A percentile compares a stretch with the other conserved stretches of the same genome.
Conservation (phyloP, 1,284 basidiomycete species). For the Naganishia liquefaciens region DNA sequence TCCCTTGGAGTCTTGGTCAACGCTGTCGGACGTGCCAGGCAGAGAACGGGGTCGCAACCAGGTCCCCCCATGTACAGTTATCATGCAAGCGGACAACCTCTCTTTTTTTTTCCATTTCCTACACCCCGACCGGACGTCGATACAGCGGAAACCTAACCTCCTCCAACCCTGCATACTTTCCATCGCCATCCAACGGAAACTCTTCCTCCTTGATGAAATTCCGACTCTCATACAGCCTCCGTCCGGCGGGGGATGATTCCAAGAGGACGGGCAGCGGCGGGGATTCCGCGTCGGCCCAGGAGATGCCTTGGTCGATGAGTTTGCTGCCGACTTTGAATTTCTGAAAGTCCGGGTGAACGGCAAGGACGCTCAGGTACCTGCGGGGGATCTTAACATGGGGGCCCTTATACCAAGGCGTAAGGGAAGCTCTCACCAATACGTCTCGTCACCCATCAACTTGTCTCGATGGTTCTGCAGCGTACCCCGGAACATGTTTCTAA, state of each 20-base stretch:
- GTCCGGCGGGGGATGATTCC: constrained; percentile 15
- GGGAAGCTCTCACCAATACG: constrained; percentile 20
- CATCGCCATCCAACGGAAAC: neutral
- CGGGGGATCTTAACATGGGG: too few species aligned
- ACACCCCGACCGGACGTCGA: neutral
- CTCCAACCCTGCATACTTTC: constrained; percentile 9
- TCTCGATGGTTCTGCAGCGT: constrained; percentile 25
- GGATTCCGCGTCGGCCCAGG: neutral
- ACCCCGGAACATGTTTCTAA: constrained; percentile 11
- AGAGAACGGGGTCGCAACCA: neutral
- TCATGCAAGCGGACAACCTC: neutral
- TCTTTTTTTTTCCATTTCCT: too few species aligned
- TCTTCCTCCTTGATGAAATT: constrained; percentile 23
- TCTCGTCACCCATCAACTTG: constrained; percentile 16
- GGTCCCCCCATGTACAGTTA: neutral
- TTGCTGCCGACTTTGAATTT: constrained; percentile 20
- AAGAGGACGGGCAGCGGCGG: neutral
- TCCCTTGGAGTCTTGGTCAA: too few species aligned
- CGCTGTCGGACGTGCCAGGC: too few species aligned
- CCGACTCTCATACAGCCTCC: constrained; percentile 18
- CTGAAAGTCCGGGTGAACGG: constrained; percentile 24
- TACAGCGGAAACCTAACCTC: constrained; percentile 21
- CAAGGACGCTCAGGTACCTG: constrained; percentile 27
- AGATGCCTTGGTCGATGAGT: constrained; percentile 24
- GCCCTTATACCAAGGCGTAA: neutral